Evolutionary conservation across 2,329 filamentous ascomycete species (phyloP), one percentile per base, ranked within the genome.

Genomic region (Erysiphe neolycopersici): DNA sequence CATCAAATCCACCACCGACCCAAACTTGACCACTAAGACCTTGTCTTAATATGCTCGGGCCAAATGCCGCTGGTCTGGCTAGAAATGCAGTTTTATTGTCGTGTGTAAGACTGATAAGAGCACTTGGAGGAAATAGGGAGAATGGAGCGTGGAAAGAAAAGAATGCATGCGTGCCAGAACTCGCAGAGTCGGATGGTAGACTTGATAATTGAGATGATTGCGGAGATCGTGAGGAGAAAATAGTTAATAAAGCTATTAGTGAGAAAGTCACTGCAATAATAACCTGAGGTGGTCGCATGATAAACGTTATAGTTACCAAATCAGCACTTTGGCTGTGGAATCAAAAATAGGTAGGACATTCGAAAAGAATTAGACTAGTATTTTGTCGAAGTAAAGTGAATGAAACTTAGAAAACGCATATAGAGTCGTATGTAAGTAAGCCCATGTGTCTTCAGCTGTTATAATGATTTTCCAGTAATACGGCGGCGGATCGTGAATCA

Each of bases 31-130:
- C 85, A 55, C 81, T 92, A 49, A 95, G 62, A 22, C 89, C 87
- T 46, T 70, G 73, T 12, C 65, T 59, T 0, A 80, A 80, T 35
- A 98, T 63, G 35, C 71, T 63, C 4, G 89, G 83, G 0, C 89
- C 89, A 61, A 95, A 98, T 35, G 83, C 85, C 43, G 89, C 89
- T 47, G 89, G 89, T 41, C 89, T 71, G 38, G 89, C 85, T 44
- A 92, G 68, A 62, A 98, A 98, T 52, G 91, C 92, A 12, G 89
- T 98, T 51, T 83, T 93, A 60, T 98, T 98, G 61, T 98, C 89
- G 60, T 95, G 84, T 55, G 85, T 93, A 48, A 98, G 69, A 59
- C 82, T 93, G 58, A 98, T 94, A 54, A 91, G 80, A 41, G 89
- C 89, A 50, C 89, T 93, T 3, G 85, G 85, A 4, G 87, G 85